phyloP scores from a whole-genome alignment of 768 basidiomycete species.

The Thelephora aurantiotincta region DNA sequence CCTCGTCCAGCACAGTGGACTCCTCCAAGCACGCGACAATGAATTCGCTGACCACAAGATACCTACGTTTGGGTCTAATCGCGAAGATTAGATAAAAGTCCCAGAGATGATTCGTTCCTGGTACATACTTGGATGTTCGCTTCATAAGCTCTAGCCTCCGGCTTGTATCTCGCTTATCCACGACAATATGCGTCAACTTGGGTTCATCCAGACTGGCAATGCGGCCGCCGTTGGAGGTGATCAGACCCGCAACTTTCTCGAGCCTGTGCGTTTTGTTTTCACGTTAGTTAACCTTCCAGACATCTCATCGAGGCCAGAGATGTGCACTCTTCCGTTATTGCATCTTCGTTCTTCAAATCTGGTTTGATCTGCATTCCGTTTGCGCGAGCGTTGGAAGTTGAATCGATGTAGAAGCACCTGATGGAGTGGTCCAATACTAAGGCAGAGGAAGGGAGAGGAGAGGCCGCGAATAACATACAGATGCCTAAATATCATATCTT shows the following conservation, averaged over 20 bases:
- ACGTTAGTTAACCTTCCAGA: too few relatives aligned
- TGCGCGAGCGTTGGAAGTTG: constrained; percentile 52
- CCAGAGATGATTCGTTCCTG: background rate
- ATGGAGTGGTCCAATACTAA: background rate
- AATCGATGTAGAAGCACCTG: constrained; percentile 85
- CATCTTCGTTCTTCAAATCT: constrained; percentile 12
- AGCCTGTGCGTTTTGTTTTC: constrained; percentile 28
- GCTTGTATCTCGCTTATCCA: constrained; percentile 71
- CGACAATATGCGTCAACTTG: constrained; percentile 74
- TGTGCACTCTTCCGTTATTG: too few relatives aligned
- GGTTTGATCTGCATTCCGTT: constrained; percentile 47
- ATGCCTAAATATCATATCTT: constrained; percentile 68
- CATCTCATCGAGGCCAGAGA: too few relatives aligned
- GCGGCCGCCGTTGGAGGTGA: constrained; percentile 60
- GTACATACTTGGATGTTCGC: constrained; percentile 53
- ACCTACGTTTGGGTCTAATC: constrained; percentile 63
- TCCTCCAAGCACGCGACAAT: constrained; percentile 74
- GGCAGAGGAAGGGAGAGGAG: constrained; percentile 1
- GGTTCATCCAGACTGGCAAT: constrained; percentile 56
- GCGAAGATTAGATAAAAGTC: constrained; percentile 1
- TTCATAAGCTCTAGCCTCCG: constrained; percentile 59
- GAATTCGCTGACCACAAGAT: constrained; percentile 67
- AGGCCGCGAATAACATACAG: constrained; percentile 32
- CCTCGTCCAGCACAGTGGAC: constrained; percentile 71
- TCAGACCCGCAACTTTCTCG: constrained; percentile 41